Evolutionary conservation across 257 asterid species (phyloP), one percentile per base, ranked within the genome.

Genomic region (Solanum piurae): DNA sequence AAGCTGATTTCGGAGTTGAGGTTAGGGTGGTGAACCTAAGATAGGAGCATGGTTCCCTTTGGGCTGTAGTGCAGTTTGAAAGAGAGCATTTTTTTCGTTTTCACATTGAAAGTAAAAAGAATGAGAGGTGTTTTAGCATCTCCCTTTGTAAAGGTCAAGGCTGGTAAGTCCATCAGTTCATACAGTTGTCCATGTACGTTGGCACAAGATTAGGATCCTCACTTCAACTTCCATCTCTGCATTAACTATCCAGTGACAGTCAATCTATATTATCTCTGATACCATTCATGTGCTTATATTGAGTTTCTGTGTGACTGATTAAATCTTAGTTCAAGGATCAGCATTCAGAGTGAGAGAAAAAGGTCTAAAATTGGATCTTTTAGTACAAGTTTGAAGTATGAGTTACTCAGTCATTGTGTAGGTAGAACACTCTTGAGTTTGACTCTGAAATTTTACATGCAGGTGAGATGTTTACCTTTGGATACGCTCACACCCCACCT

Each of bases 381-480:
- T 77, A 42, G 37, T 77, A 77, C 64, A 77, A 13, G 36, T 16
- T 79, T 44, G 66, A 9, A 44, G 40, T 46, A 79, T 40, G 84
- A 42, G 55, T 79, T 79, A 25, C 58, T 79, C 37, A 12, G 85
- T 49, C 27, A 46, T 80, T 83, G 44, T 86, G 44, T 82, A 44
- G 66, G 68, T 31, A 23, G 34, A 82, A 49, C 76, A 58, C 44
- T 74, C 88, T 75, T 58, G 40, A 49, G 69, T 82, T 44, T n/a
- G 90, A 72, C 91, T 82, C 80, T 37, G 86, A 84, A 87, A 76
- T 33, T 88, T 88, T 88, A 38, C 84, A 46, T 89, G 90, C 98
- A 97, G 99, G 98, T 77, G 99, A 97, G 90, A 93, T 97, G 98
- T 97, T 97, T 90, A 93, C 98, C 89, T 97, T 97, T 80, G 99